Percentiles rank a stretch among this genome's conserved stretches.
Evolutionary conservation across 169 alveolate genomes (phyloP).

Genomic region (Haemoproteus tartakovskyi): DNA sequence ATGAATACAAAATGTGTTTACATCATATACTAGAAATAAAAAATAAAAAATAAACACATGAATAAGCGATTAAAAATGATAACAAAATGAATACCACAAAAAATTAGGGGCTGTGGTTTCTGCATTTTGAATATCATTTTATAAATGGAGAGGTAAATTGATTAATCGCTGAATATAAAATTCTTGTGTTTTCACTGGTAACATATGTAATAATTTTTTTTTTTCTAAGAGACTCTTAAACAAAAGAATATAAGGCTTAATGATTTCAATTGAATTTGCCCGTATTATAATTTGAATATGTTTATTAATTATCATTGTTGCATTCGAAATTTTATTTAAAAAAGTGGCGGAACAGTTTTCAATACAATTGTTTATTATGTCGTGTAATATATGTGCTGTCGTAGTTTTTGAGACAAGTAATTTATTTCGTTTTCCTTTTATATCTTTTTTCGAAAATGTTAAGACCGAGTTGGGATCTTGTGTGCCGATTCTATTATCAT

Average conservation of each 20-base stretch:
- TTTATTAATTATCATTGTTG: conserved; percentile 14
- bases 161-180: conserved; percentile 8
- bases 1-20: no score
- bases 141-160: conserved; percentile 28
- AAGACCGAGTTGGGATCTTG: no score
- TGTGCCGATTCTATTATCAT: no score
- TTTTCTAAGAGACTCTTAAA: conserved; percentile 16
- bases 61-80: no score
- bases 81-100: no score
- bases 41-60: no score
- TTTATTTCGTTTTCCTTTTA: conserved; percentile 6
- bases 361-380: conserved; percentile 29
- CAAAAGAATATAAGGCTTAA: conserved; percentile 18
- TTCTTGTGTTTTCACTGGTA: conserved; percentile 16
- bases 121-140: no score
- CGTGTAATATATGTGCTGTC: conserved; percentile 17
- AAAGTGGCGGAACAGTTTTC: conserved; percentile 19
- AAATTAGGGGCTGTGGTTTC: no score
- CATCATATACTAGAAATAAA: no score
- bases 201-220: conserved; percentile 33
- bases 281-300: conserved; percentile 7
- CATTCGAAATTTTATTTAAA: conserved; percentile 11
- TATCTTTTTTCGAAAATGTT: no score
- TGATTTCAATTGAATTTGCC: conserved; percentile 8
- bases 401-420: conserved; percentile 18